Evolutionary conservation across 495 filamentous ascomycete genomes (phyloP).

Genomic region (Lasiosphaeria ovina): DNA sequence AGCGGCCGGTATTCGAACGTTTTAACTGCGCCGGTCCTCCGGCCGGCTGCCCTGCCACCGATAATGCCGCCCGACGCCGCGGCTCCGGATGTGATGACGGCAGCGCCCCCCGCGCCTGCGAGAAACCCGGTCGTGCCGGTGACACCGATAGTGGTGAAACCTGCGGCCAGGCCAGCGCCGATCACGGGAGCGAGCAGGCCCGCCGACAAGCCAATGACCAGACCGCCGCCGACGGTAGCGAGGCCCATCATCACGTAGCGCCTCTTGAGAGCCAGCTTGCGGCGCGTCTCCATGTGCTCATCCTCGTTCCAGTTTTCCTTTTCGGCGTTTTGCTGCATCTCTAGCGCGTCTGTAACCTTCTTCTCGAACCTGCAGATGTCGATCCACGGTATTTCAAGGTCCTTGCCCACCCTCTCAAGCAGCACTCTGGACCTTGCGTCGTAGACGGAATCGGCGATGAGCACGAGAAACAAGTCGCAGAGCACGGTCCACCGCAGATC

Average conservation of each 20-base stretch:
- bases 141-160: constrained; percentile 92
- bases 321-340: constrained; percentile 90
- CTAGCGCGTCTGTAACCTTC: constrained; percentile 91
- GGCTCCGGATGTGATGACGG: constrained; percentile 86
- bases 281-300: constrained; percentile 85
- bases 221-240: constrained; percentile 89
- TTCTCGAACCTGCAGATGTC: constrained; percentile 98
- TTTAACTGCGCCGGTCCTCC: constrained; percentile 84
- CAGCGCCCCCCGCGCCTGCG: constrained; percentile 87
- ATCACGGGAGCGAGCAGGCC: constrained; percentile 92
- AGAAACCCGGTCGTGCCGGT: constrained; percentile 85
- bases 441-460: constrained; percentile 93
- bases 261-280: constrained; percentile 73
- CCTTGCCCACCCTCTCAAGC: constrained; percentile 77
- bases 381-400: constrained; percentile 79
- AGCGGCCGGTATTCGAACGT: constrained; percentile 97
- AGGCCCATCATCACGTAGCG: constrained; percentile 95
- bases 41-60: constrained; percentile 76
- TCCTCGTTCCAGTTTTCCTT: constrained; percentile 98
- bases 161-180: constrained; percentile 89
- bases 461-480: constrained; percentile 90
- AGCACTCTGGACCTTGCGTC: constrained; percentile 85
- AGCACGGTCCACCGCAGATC: constrained; percentile 97
- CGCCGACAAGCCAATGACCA: constrained; percentile 94
- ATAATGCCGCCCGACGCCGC: constrained; percentile 85